These are phyloP conservation scores for Ganoderma lucidum DNA, from an alignment of 1,284 basidiomycete genomes.

Conservation along the genomic window DNA sequence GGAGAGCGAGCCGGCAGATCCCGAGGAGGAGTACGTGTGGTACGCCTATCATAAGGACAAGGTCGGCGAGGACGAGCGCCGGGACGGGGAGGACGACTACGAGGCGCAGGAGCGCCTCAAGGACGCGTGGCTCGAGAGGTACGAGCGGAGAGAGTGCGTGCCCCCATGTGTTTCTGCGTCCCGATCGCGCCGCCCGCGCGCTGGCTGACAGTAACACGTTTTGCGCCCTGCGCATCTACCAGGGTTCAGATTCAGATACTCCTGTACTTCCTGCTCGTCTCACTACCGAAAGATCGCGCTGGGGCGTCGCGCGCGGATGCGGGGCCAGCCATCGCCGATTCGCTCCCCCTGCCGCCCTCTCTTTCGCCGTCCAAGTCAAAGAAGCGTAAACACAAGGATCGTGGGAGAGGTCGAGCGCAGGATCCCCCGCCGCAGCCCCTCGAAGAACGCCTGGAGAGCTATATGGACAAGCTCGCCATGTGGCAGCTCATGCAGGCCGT, in stretches of 20 bases:
- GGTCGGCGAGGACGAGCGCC: constrained; percentile 43
- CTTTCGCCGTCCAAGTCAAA: constrained; percentile 35
- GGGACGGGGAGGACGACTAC: constrained; percentile 29
- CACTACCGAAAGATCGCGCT: constrained; percentile 53
- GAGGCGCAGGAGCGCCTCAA: constrained; percentile 56
- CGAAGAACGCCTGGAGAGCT: constrained; percentile 67
- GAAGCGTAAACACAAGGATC: constrained; percentile 44
- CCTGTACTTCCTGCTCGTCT: constrained; percentile 68
- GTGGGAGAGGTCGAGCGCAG: constrained; percentile 41
- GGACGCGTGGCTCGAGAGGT: constrained; percentile 60
- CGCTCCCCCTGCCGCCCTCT: constrained; percentile 27
- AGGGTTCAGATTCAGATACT: constrained; percentile 80
- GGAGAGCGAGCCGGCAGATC: constrained; percentile 63
- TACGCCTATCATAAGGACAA: constrained; percentile 69
- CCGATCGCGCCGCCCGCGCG: neutral
- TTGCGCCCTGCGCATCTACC: neutral
- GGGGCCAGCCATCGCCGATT: constrained; percentile 13
- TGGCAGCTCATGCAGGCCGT: constrained; percentile 70
- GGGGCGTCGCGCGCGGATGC: constrained; percentile 11
- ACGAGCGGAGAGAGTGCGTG: constrained; percentile 78
- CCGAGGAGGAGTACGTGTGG: constrained; percentile 80
- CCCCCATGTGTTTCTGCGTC: neutral
- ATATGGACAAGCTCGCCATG: constrained; percentile 79
- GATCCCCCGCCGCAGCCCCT: constrained; percentile 33
- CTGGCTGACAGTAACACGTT: constrained; percentile 11